phyloP scores from a whole-genome alignment of 192 early-diverging fungal genomes.

The Gryganskiella cystojenkinii region DNA sequence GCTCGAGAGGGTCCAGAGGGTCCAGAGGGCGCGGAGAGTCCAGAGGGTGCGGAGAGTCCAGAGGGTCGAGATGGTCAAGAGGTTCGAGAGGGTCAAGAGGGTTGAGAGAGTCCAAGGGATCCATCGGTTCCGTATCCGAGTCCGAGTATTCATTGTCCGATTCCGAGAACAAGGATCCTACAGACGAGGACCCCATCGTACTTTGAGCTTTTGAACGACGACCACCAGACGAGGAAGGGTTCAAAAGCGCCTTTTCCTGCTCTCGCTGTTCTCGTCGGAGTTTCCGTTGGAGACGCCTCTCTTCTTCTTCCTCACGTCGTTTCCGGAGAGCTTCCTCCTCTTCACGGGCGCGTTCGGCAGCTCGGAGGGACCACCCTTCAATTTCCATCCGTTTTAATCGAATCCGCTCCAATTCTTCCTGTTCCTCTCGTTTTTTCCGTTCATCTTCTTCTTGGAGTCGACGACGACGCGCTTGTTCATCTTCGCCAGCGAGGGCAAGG shows the following conservation, averaged over 20 bases:
- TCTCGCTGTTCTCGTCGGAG: constrained; percentile 42
- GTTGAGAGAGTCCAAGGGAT: constrained; percentile 8
- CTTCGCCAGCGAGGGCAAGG: constrained; percentile 42
- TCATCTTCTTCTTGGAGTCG: constrained; percentile 33
- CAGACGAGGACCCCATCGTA: not conserved
- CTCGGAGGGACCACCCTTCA: constrained; percentile 50
- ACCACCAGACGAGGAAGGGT: not conserved
- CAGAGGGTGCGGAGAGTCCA: too few species aligned
- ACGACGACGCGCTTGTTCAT: constrained; percentile 18
- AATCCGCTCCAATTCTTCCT: constrained; percentile 49
- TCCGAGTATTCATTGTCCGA: constrained; percentile 24
- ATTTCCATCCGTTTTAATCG: constrained; percentile 46
- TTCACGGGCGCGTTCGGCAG: constrained; percentile 38
- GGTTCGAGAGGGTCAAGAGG: too few species aligned
- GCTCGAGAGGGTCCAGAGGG: too few species aligned
- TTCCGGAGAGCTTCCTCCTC: constrained; percentile 48
- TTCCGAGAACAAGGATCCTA: constrained; percentile 14
- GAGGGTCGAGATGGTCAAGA: too few species aligned
- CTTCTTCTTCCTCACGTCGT: constrained; percentile 41
- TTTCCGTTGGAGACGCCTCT: constrained; percentile 30
- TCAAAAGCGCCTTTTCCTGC: constrained; percentile 7
- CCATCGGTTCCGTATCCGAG: constrained; percentile 6
- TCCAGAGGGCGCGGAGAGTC: too few species aligned
- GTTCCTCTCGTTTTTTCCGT: constrained; percentile 22
- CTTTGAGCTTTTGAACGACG: not conserved